phyloP scores from a whole-genome alignment of 2,329 filamentous ascomycete species.

The Ophiostoma angusticollis region DNA sequence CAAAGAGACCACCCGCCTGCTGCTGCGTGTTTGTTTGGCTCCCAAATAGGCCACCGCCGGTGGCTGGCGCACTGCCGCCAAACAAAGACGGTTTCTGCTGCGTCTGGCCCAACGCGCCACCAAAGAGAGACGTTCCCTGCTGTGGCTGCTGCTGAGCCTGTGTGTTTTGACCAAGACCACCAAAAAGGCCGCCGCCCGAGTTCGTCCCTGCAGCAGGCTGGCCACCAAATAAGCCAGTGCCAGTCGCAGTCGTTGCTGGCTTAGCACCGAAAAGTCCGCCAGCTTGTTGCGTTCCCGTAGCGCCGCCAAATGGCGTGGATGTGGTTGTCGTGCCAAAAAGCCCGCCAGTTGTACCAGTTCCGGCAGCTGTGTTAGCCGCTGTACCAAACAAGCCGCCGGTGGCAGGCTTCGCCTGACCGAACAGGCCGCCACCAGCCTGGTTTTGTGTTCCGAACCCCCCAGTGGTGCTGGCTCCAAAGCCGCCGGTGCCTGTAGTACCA shows the following conservation, averaged over 20 bases:
- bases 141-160: slow-evolving; percentile 24
- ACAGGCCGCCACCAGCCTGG: too few species aligned
- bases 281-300: slow-evolving; percentile 6
- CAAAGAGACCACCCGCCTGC: slow-evolving; percentile 32
- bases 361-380: slow-evolving; percentile 18
- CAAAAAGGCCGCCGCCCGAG: slow-evolving; percentile 41
- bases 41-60: slow-evolving; percentile 43
- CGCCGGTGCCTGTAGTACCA: too few species aligned
- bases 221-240: too few species aligned
- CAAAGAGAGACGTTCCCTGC: slow-evolving; percentile 30
- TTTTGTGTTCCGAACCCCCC: too few species aligned
- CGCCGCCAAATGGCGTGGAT: slow-evolving; percentile 17
- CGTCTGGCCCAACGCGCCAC: slow-evolving; percentile 32
- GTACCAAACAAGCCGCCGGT: slow-evolving; percentile 21
- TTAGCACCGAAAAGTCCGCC: slow-evolving; percentile 30
- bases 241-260: slow-evolving; percentile 21
- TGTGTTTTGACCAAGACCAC: slow-evolving; percentile 22
- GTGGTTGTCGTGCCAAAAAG: slow-evolving; percentile 30
- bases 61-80: slow-evolving; percentile 29
- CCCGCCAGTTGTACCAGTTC: slow-evolving; percentile 27
- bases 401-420: slow-evolving; percentile 16
- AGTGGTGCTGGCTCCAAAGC: too few species aligned
- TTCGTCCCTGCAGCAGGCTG: too few species aligned
- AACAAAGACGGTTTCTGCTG: slow-evolving; percentile 46
- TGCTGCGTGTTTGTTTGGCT: slow-evolving; percentile 26